A percentile compares a stretch with the other conserved stretches of the same genome.
phyloP scores from a whole-genome alignment of 305 asterid species.

The Fraxinus velutina region DNA sequence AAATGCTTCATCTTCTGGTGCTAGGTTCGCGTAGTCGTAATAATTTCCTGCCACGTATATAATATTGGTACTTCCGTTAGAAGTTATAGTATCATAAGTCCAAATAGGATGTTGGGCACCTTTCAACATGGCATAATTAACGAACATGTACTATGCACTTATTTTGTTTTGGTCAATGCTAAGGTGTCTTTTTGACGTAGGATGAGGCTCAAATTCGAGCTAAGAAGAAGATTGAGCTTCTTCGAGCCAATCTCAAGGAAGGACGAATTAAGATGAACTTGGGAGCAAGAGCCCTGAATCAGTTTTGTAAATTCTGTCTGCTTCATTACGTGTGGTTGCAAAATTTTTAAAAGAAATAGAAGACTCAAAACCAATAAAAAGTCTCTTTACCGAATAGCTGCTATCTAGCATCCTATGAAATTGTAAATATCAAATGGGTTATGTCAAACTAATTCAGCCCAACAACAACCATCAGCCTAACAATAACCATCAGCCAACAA shows the following conservation, averaged over 20 bases:
- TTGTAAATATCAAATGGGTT: not conserved
- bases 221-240: not conserved
- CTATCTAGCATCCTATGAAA: not conserved
- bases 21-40: constrained; percentile 31
- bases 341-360: not conserved
- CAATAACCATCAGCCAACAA: no score
- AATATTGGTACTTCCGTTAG: not conserved
- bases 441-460: not conserved
- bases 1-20: constrained; percentile 35
- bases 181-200: not conserved
- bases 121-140: not conserved
- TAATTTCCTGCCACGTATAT: not conserved
- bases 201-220: not conserved
- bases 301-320: not conserved
- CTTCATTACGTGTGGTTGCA: not conserved
- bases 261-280: not conserved
- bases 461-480: not conserved
- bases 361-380: not conserved
- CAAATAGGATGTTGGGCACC: not conserved
- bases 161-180: constrained; percentile 19
- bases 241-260: not conserved
- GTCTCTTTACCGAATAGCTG: not conserved
- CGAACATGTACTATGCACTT: not conserved
- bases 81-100: not conserved
- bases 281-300: not conserved